A percentile compares a stretch with the other conserved stretches of the same genome.
Conservation (phyloP, 441 rosid genomes). For the Populus hybrid region DNA sequence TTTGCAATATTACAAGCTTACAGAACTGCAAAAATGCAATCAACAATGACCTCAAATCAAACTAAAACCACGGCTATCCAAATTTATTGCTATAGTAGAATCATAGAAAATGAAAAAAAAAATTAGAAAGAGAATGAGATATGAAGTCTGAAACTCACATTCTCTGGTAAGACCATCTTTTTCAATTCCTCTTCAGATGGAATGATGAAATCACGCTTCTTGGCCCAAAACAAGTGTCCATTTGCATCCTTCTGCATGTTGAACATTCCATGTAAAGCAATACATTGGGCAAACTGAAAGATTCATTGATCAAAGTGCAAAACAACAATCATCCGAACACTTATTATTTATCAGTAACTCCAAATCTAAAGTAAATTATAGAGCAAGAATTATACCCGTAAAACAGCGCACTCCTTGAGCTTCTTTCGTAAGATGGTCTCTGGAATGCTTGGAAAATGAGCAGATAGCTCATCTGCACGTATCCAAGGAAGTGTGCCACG, state of each 20-base stretch:
- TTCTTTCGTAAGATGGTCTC: constrained; percentile 68
- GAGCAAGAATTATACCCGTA: constrained; percentile 46
- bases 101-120: neutral
- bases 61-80: neutral
- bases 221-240: constrained; percentile 70
- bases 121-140: constrained; percentile 16
- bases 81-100: neutral
- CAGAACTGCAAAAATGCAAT: neutral
- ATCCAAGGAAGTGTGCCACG: constrained; percentile 58
- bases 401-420: constrained; percentile 67
- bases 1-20: neutral
- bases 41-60: neutral
- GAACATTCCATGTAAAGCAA: constrained; percentile 27
- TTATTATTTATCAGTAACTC: neutral
- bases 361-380: neutral
- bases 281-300: neutral
- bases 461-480: constrained; percentile 68
- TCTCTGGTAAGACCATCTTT: constrained; percentile 79
- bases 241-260: constrained; percentile 61
- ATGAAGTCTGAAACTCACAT: constrained; percentile 51
- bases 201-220: constrained; percentile 56
- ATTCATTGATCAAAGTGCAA: neutral
- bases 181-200: constrained; percentile 86
- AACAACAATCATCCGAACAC: neutral
- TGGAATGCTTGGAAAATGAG: constrained; percentile 67